Evolutionary conservation across 2,329 filamentous ascomycete species (phyloP).

Genomic region (Monascus ruber): DNA sequence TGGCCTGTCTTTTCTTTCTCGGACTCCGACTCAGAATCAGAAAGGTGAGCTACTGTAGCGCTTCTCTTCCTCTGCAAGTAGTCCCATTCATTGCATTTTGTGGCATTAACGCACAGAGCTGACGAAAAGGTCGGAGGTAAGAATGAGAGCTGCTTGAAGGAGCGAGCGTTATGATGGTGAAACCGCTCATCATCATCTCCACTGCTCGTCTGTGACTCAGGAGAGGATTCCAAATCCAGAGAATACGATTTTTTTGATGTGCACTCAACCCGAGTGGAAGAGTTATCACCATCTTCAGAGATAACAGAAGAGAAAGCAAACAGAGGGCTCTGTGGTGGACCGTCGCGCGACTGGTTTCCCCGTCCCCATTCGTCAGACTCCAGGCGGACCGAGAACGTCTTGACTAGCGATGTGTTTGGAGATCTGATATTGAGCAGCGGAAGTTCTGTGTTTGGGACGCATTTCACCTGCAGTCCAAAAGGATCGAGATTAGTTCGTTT

Average conservation of each 20-base stretch:
- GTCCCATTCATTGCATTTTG: slow-evolving; percentile 1
- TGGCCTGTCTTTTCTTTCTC: slow-evolving; percentile 5
- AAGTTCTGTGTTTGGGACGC: slow-evolving; percentile 10
- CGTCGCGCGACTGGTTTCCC: slow-evolving; percentile 1
- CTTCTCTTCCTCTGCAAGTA: slow-evolving; percentile 13
- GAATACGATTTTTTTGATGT: not conserved
- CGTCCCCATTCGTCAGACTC: slow-evolving; percentile 1
- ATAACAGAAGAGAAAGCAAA: slow-evolving; percentile 6
- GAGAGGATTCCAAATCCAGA: not conserved
- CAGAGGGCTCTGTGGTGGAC: slow-evolving; percentile 8
- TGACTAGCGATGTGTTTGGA: slow-evolving; percentile 4
- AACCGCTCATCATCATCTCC: not conserved
- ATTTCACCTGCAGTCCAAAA: slow-evolving; percentile 10
- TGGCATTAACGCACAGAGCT: not conserved
- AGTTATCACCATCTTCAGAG: not conserved
- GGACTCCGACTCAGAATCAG: slow-evolving; percentile 15
- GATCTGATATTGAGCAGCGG: slow-evolving; percentile 11
- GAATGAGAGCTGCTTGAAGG: not conserved
- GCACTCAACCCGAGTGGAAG: not conserved
- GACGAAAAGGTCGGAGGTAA: not conserved
- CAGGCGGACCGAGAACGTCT: slow-evolving; percentile 5
- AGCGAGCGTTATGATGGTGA: not conserved
- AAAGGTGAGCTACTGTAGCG: slow-evolving; percentile 16
- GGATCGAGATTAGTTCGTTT: too few relatives aligned
- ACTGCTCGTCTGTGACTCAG: not conserved